A percentile compares a stretch with the other conserved stretches of the same genome.
Evolutionary conservation across 2,329 filamentous ascomycete species (phyloP).

Genomic region (Botrytis fragariae): DNA sequence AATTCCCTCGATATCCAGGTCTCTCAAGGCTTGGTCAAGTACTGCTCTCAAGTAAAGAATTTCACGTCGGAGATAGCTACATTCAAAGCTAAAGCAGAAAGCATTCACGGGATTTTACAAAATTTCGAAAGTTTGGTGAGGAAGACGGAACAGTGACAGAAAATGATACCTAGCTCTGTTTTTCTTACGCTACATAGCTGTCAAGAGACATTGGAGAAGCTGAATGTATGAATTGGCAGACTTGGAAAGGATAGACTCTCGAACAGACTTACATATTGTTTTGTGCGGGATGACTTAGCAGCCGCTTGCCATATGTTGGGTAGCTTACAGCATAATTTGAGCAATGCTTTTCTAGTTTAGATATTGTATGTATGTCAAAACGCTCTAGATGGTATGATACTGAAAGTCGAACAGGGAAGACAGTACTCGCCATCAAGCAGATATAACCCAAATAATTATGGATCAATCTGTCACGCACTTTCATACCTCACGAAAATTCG

Average conservation of each 20-base stretch:
- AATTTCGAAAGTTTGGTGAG: not conserved
- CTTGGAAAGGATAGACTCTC: not conserved
- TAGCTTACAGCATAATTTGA: not conserved
- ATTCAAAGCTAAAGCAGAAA: not conserved
- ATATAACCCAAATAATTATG: too few species aligned
- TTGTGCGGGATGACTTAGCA: not conserved
- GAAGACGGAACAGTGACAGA: too few species aligned
- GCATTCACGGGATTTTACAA: not conserved
- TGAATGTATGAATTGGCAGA: not conserved
- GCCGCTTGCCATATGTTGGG: not conserved
- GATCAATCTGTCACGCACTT: too few species aligned
- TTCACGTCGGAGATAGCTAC: not conserved
- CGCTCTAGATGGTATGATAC: not conserved
- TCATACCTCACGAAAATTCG: too few species aligned
- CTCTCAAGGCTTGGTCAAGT: not conserved
- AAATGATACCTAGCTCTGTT: not conserved
- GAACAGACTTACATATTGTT: not conserved
- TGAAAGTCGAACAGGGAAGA: not conserved
- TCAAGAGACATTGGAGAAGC: not conserved
- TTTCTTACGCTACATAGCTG: not conserved
- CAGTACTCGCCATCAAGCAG: too few species aligned
- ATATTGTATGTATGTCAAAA: not conserved
- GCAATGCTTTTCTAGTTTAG: not conserved
- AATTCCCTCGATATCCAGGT: not conserved
- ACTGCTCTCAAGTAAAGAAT: not conserved